Base-by-base conservation (phyloP, 192 early-diverging fungal genomes). In the Coemansia sp. region DNA sequence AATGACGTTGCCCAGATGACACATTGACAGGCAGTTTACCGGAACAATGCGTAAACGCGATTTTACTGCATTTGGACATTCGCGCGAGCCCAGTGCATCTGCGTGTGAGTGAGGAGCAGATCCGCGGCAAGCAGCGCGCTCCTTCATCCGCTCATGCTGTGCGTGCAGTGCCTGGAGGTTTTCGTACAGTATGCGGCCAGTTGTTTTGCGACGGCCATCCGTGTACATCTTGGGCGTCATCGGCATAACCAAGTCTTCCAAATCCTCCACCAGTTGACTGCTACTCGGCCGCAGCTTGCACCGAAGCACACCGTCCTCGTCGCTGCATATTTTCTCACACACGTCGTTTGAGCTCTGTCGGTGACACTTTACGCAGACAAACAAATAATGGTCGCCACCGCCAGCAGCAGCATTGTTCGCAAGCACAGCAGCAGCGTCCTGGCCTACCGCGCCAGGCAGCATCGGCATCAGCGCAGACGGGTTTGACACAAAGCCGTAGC, bases 271-370 rank as follows among this genome's bases (percentile, higher is more conserved):
- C 1, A 66, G 28, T 58, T 66, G 71, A 11, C 71, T 68, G 56
- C 71, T 67, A 25, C 76, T 64, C 44, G 76, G 68, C 1, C 70
- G 69, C 37, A 81, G 69, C 63, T 73, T 81, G 66, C 73, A 75
- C 18, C 78, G 68, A 34, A 76, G 52, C 48, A 75, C 78, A 21
- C 73, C 78, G 37, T 76, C 73, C 66, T 72, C 67, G 63, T 81
- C 73, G 48, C 78, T 81, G 52, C 78, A 81, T n/a, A 76, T 70
- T 63, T 75, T 76, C 61, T 81, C 78, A 57, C 78, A 81, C 54
- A 75, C 31, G 31, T 81, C 73, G 42, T 76, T 81, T 5, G 73
- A 73, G 60, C 64, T 81, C 67, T 34, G 31, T 9, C 78, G 73
- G 58, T 81, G 73, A 37, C 78, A 81, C 50, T 81, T 81, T 26